Conservation (phyloP, 805 yeast species). For the Zygotorulaspora danielsina region DNA sequence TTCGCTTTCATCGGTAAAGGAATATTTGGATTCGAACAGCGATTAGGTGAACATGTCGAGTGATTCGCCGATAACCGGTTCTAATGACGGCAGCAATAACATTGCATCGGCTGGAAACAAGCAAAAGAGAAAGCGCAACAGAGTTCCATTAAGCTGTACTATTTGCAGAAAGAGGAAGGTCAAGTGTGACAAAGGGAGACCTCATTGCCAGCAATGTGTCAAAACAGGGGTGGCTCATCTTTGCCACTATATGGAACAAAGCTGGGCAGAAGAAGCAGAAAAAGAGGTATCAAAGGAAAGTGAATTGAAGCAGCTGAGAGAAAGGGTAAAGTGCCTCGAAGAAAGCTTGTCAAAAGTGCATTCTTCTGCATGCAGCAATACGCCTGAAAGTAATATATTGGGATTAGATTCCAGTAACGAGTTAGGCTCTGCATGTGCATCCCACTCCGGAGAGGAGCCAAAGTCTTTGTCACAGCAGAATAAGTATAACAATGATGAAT, state of each 20-base stretch:
- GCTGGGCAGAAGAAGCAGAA: constrained; percentile 54
- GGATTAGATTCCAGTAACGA: constrained; percentile 10
- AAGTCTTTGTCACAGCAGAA: constrained; percentile 7
- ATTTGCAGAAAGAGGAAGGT: constrained; percentile 49
- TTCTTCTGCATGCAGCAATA: constrained; percentile 17
- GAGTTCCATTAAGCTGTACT: constrained; percentile 46
- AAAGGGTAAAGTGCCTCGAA: constrained; percentile 51
- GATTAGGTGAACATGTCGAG: constrained; percentile 9
- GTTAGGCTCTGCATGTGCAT: background rate
- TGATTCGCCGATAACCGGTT: constrained; percentile 7
- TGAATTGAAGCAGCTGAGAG: constrained; percentile 51
- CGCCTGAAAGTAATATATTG: constrained; percentile 20
- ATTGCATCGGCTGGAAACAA: constrained; percentile 9
- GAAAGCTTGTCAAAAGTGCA: constrained; percentile 39
- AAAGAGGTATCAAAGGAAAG: constrained; percentile 44
- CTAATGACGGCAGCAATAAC: constrained; percentile 1
- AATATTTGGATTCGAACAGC: background rate
- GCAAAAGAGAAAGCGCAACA: constrained; percentile 40
- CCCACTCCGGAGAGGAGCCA: constrained; percentile 8
- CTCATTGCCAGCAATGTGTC: constrained; percentile 53
- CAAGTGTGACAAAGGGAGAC: constrained; percentile 48
- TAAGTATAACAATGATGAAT: constrained; percentile 34
- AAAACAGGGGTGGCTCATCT: constrained; percentile 56
- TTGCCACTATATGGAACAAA: constrained; percentile 54
- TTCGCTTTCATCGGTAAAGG: constrained; percentile 2